These are phyloP conservation scores for Triticum monococcum DNA, from an alignment of 176 grass and related monocot species.

Conservation along the genomic window DNA sequence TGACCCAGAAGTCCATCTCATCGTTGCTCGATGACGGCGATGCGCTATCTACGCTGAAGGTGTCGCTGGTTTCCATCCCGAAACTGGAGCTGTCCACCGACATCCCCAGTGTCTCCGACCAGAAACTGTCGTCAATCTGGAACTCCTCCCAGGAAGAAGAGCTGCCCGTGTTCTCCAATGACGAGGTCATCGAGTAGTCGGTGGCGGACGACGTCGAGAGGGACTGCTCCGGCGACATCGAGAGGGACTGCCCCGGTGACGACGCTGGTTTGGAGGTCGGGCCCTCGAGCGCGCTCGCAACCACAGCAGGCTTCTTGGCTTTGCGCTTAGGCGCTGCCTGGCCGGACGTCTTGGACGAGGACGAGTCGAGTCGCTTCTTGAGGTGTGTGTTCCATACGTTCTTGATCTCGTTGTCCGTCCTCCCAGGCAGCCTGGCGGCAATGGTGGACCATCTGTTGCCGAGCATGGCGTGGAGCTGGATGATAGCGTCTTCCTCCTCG, in stretches of 20 bases:
- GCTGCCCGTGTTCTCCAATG: constrained; percentile 42
- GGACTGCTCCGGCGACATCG: constrained; percentile 15
- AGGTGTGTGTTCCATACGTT: constrained; percentile 10
- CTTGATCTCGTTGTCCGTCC: no score
- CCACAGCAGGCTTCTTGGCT: not conserved
- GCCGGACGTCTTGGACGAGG: not conserved
- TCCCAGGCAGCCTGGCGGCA: no score
- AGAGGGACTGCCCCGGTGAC: constrained; percentile 4
- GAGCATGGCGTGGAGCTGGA: constrained; percentile 51
- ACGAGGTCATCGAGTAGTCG: constrained; percentile 21
- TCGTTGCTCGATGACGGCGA: constrained; percentile 35
- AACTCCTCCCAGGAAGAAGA: constrained; percentile 27
- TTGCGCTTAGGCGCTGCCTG: constrained; percentile 21
- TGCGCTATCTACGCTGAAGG: not conserved
- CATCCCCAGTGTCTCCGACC: constrained; percentile 47
- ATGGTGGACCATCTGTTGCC: no score
- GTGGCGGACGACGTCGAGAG: constrained; percentile 22
- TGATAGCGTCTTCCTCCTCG: constrained; percentile 79
- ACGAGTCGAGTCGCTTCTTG: constrained; percentile 46
- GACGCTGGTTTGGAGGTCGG: not conserved
- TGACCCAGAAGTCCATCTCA: constrained; percentile 74
- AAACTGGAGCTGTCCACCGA: constrained; percentile 10
- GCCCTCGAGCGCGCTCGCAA: not conserved
- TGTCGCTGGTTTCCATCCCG: constrained; percentile 8
- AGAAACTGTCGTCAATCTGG: constrained; percentile 30